These are phyloP conservation scores for Sporothrix brunneoviolacea DNA, from an alignment of 2,329 filamentous ascomycete species.

Conservation along the genomic window DNA sequence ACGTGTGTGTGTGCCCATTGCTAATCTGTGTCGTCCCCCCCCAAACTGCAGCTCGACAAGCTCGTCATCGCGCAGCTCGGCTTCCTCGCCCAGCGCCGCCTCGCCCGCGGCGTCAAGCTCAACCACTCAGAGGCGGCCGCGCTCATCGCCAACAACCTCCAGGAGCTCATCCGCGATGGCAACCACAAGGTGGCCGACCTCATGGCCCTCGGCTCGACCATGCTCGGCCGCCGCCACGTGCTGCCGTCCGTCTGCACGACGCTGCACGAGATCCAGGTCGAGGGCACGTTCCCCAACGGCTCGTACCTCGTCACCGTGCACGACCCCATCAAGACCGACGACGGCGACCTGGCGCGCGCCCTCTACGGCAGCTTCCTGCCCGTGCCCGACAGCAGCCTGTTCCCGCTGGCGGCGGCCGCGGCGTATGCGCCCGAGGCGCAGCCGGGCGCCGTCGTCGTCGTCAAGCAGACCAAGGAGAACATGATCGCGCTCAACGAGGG, in stretches of 20 bases:
- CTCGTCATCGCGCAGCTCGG: conserved; percentile 87
- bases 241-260: conserved; percentile 73
- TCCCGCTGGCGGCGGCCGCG: conserved; percentile 57
- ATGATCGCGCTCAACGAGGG: conserved; percentile 66
- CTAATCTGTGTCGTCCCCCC: neutral
- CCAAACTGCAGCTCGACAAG: conserved; percentile 72
- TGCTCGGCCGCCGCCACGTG: conserved; percentile 91
- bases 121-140: conserved; percentile 86
- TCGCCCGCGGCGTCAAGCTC: conserved; percentile 79
- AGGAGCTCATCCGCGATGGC: conserved; percentile 97
- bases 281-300: conserved; percentile 84
- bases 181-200: conserved; percentile 86
- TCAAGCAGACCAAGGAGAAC: conserved; percentile 40
- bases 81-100: conserved; percentile 75
- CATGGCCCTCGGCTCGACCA: conserved; percentile 83
- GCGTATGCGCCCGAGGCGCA: conserved; percentile 61
- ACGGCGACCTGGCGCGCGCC: conserved; percentile 79
- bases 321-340: conserved; percentile 76
- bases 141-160: conserved; percentile 79
- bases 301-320: conserved; percentile 95
- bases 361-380: conserved; percentile 90
- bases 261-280: conserved; percentile 80
- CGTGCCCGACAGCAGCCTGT: conserved; percentile 60
- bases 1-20: neutral
- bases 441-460: conserved; percentile 73